Evolutionary conservation across 2,329 filamentous ascomycete genomes (phyloP).

Genomic region (Phyllosticta citribraziliensis): DNA sequence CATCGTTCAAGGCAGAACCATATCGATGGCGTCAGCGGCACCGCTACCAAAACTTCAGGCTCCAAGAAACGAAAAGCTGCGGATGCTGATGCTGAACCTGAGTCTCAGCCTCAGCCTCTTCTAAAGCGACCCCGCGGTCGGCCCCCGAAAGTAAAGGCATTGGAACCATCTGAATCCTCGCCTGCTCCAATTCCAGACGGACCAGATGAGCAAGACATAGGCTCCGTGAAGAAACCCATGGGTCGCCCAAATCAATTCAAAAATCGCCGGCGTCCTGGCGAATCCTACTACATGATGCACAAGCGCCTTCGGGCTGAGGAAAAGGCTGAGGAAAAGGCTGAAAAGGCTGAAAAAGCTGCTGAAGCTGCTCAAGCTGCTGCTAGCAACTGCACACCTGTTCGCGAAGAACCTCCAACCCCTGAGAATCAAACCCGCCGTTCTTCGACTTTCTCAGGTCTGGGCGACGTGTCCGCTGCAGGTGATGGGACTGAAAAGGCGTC

Average conservation of each 20-base stretch:
- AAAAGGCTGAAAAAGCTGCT: not conserved
- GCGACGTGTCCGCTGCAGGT: not conserved
- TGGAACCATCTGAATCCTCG: too few species aligned
- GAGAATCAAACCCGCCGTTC: not conserved
- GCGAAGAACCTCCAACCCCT: not conserved
- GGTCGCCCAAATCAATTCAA: not conserved
- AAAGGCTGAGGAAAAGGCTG: not conserved
- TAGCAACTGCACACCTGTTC: not conserved
- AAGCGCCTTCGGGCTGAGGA: not conserved
- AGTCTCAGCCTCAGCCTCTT: not conserved
- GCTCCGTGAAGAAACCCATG: conserved; percentile 5
- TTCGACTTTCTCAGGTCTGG: not conserved
- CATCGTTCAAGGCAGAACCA: conserved; percentile 56
- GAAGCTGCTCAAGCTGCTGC: not conserved
- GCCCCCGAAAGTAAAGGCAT: not conserved
- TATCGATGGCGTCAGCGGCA: conserved; percentile 13
- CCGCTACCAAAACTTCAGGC: not conserved
- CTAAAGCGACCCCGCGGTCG: not conserved
- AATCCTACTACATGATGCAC: conserved; percentile 11
- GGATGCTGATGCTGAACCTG: not conserved
- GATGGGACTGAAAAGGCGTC: not conserved
- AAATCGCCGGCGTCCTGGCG: conserved; percentile 1
- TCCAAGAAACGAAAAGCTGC: not conserved
- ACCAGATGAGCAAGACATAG: not conserved
- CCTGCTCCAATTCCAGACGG: not conserved